Conservation (phyloP, 164 flowering plant species). For the Kalanchoe fedtschenkoi region DNA sequence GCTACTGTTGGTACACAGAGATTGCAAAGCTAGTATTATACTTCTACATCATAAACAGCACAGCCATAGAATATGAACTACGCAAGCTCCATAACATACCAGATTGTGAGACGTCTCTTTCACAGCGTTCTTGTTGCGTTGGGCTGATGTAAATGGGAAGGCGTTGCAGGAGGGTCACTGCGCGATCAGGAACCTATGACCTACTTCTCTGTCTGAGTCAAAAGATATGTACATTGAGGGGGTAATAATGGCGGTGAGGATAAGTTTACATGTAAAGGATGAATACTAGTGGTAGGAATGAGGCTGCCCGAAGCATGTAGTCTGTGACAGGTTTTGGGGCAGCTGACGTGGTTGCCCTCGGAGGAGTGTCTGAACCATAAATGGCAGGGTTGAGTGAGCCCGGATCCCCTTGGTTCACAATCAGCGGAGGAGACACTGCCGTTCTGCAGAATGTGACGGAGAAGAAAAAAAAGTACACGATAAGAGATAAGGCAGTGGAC, state of each 20-base stretch:
- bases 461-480: not conserved
- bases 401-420: conserved; percentile 35
- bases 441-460: conserved; percentile 22
- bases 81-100: not conserved
- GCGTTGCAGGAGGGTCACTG: not conserved
- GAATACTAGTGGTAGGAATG: conserved; percentile 15
- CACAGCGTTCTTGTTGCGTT: not conserved
- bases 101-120: not conserved
- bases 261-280: conserved; percentile 11
- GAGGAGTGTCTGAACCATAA: conserved; percentile 39
- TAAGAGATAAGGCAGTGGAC: not conserved
- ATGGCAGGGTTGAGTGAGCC: conserved; percentile 19
- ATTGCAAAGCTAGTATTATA: no score
- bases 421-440: conserved; percentile 24
- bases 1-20: no score
- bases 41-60: no score
- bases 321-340: conserved; percentile 17
- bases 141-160: not conserved
- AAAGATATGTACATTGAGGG: not conserved
- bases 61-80: no score
- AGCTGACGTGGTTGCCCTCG: conserved; percentile 22
- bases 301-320: conserved; percentile 18
- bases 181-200: not conserved
- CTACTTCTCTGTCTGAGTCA: not conserved
- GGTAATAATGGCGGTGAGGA: not conserved